Conservation (phyloP, 2,329 filamentous ascomycete species). For the Fusarium keratoplasticum region DNA sequence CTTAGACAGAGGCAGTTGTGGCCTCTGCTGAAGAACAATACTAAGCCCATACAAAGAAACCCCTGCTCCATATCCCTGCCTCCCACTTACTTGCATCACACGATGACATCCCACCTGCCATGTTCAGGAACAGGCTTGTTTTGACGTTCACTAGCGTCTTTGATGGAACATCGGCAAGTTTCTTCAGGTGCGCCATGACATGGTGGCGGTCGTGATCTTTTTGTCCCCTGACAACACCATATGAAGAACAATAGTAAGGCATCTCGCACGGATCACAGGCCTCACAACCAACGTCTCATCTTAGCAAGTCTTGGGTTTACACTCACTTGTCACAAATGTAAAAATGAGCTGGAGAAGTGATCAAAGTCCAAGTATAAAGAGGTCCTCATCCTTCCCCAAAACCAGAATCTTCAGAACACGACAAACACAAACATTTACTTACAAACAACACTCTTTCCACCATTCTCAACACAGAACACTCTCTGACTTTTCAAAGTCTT, state of each 20-base stretch:
- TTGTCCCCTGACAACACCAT: conserved; percentile 40
- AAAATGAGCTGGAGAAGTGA: background rate
- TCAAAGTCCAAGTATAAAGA: conserved; percentile 36
- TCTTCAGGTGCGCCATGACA: conserved; percentile 10
- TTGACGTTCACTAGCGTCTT: background rate
- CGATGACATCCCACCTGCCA: background rate
- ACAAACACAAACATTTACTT: conserved; percentile 31
- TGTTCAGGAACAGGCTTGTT: background rate
- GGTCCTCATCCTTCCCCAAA: background rate
- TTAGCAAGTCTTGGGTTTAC: conserved; percentile 19
- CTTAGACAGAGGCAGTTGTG: conserved; percentile 9
- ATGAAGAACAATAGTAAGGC: conserved; percentile 36
- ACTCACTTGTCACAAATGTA: background rate
- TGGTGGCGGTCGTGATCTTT: conserved; percentile 20
- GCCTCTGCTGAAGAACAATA: conserved; percentile 47
- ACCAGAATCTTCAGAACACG: conserved; percentile 10
- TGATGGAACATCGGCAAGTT: background rate
- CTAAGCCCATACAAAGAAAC: conserved; percentile 41
- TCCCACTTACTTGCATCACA: conserved; percentile 10
- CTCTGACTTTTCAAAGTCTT: conserved; percentile 41
- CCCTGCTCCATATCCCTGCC: conserved; percentile 13
- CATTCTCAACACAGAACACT: conserved; percentile 43
- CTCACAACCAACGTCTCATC: conserved; percentile 9
- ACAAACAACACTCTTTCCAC: conserved; percentile 36
- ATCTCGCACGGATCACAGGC: conserved; percentile 34